These are phyloP conservation scores for Begonia peltatifolia DNA, from an alignment of 306 rosid genomes.

Conservation along the genomic window DNA sequence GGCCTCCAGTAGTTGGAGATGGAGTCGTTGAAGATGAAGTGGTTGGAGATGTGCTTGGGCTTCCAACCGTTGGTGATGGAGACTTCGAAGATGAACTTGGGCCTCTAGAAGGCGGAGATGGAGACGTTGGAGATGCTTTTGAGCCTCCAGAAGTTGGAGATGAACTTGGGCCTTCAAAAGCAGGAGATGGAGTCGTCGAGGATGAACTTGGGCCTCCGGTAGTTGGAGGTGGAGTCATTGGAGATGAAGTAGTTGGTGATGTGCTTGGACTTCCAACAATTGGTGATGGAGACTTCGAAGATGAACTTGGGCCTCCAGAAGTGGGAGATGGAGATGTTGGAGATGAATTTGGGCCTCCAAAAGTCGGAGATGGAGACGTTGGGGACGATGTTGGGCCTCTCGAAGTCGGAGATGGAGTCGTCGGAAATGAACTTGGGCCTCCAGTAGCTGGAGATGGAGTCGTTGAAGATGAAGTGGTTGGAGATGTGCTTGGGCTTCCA, in stretches of 20 bases:
- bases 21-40: not conserved
- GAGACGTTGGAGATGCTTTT: constrained; percentile 5
- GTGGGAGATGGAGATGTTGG: not conserved
- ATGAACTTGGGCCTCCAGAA: not conserved
- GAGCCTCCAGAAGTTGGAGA: not conserved
- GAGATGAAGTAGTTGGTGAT: constrained; percentile 1
- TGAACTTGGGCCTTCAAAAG: not conserved
- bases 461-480: not conserved
- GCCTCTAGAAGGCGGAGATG: not conserved
- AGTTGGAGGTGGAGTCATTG: not conserved
- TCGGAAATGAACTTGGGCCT: not conserved
- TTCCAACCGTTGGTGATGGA: not conserved
- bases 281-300: not conserved
- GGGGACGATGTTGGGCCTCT: not conserved
- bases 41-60: not conserved
- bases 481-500: not conserved
- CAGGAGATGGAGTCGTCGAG: not conserved
- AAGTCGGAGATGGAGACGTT: not conserved
- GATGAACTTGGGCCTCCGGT: not conserved
- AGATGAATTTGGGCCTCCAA: not conserved
- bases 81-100: not conserved
- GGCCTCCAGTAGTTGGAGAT: not conserved
- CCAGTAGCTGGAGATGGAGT: not conserved
- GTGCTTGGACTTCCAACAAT: not conserved
- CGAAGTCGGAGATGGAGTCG: not conserved